These are phyloP conservation scores for Kitagawia praeruptora DNA, from an alignment of 129 eudicot species.

Conservation along the genomic window DNA sequence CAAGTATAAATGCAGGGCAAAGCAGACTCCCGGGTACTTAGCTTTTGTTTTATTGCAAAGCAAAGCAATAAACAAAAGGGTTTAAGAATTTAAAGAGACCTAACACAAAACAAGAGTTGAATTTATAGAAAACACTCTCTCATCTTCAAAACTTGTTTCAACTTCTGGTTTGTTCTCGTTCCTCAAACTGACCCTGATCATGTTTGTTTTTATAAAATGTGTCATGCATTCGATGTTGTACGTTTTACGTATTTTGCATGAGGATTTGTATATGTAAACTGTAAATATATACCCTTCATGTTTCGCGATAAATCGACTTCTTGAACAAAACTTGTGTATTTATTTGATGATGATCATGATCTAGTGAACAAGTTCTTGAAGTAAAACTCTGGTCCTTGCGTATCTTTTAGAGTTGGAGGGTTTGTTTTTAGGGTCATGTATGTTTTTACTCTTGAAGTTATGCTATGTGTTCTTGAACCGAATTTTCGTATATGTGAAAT, in stretches of 20 bases:
- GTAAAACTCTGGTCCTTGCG: not conserved
- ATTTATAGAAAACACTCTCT: not conserved
- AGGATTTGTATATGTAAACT: too few species aligned
- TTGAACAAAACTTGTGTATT: not conserved
- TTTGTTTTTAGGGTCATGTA: not conserved
- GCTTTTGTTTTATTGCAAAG: not conserved
- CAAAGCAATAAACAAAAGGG: not conserved
- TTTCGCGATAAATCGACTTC: not conserved
- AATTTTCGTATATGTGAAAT: not conserved
- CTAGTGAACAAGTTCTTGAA: not conserved
- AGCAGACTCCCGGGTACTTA: not conserved
- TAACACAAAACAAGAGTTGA: too few species aligned
- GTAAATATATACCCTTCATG: too few species aligned
- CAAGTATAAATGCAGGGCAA: too few species aligned
- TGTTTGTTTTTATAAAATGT: too few species aligned
- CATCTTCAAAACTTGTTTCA: not conserved
- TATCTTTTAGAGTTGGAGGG: not conserved
- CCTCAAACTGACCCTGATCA: not conserved
- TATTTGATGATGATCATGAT: not conserved
- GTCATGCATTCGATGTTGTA: not conserved
- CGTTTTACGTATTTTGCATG: not conserved
- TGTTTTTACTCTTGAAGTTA: not conserved
- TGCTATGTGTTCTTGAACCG: not conserved
- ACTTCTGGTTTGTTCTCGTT: not conserved
- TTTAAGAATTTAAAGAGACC: not conserved